phyloP scores from a whole-genome alignment of 371 early-diverging fungal species.

The Rhizomucor miehei region DNA sequence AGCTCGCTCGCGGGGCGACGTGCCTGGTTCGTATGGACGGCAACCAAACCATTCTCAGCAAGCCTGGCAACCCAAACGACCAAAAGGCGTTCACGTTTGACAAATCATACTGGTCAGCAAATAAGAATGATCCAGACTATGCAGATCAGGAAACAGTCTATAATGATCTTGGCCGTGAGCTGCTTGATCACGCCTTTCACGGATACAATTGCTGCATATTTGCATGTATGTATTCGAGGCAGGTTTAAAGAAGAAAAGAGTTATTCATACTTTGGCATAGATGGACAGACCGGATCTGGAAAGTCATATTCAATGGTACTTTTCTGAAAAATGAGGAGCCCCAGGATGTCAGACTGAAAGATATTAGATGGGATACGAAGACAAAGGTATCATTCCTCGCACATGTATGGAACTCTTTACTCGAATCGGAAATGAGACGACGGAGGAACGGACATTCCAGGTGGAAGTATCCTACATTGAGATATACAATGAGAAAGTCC shows the following conservation, averaged over 20 bases:
- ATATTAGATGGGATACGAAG: conserved; percentile 62
- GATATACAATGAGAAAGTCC: conserved; percentile 86
- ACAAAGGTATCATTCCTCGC: conserved; percentile 82
- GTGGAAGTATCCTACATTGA: conserved; percentile 88
- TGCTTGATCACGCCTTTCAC: conserved; percentile 85
- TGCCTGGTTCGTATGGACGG: conserved; percentile 69
- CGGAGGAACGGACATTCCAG: conserved; percentile 53
- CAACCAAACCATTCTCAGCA: conserved; percentile 64
- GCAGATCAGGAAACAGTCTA: conserved; percentile 80
- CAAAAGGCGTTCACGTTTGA: conserved; percentile 80
- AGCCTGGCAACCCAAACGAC: conserved; percentile 49
- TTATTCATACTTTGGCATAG: conserved; percentile 25
- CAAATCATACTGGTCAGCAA: conserved; percentile 82
- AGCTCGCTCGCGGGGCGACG: conserved; percentile 60
- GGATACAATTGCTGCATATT: conserved; percentile 90
- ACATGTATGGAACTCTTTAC: conserved; percentile 78
- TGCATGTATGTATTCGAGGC: conserved; percentile 58
- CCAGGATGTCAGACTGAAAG: not conserved
- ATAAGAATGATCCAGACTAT: conserved; percentile 60
- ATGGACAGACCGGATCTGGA: conserved; percentile 87
- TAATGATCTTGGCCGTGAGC: conserved; percentile 69
- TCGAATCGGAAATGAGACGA: conserved; percentile 48
- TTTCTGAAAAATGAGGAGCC: not conserved
- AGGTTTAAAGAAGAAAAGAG: not conserved
- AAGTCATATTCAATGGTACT: conserved; percentile 79